phyloP scores from a whole-genome alignment of 768 basidiomycete species.

The Auricularia sp. region DNA sequence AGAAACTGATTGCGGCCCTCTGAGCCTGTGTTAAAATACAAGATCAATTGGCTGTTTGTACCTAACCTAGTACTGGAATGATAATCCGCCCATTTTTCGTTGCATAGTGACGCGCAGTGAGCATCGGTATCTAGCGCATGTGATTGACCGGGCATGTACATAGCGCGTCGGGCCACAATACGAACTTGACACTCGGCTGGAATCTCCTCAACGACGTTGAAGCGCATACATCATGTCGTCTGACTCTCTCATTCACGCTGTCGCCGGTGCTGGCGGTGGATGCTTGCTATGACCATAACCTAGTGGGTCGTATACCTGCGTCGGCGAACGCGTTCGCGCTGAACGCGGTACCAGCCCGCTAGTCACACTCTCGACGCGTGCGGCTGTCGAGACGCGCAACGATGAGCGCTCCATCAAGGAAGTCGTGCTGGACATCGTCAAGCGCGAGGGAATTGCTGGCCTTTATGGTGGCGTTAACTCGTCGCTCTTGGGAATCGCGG shows the following conservation, averaged over 20 bases:
- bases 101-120: no score
- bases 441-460: constrained; percentile 73
- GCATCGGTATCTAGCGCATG: no score
- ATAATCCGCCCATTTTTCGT: no score
- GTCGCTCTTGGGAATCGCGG: constrained; percentile 79
- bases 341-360: constrained; percentile 52
- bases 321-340: not conserved
- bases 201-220: not conserved
- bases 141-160: no score
- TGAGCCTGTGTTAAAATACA: constrained; percentile 7
- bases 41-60: not conserved
- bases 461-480: constrained; percentile 83
- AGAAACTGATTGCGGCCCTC: constrained; percentile 43
- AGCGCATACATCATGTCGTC: not conserved
- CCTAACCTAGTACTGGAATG: not conserved
- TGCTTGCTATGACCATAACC: constrained; percentile 82
- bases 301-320: constrained; percentile 43
- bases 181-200: not conserved
- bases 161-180: not conserved
- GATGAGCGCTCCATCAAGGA: constrained; percentile 59
- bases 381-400: constrained; percentile 80
- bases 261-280: constrained; percentile 84
- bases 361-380: constrained; percentile 84
- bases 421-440: constrained; percentile 64
- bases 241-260: constrained; percentile 77